phyloP scores from a whole-genome alignment of 495 filamentous ascomycete species.

The Cenococcum geophilum region DNA sequence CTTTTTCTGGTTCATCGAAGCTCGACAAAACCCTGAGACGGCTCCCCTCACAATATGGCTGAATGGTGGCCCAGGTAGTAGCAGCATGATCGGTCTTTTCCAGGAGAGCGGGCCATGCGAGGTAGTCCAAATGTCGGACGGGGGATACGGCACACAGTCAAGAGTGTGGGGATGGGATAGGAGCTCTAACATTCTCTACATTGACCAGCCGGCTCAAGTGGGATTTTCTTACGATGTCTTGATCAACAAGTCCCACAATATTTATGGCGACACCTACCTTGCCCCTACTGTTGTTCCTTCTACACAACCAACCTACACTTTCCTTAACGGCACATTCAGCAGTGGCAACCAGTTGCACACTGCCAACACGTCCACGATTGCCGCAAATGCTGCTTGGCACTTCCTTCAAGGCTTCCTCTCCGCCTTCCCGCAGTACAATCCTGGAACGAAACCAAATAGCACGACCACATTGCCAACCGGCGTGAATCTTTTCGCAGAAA shows the following conservation, averaged over 20 bases:
- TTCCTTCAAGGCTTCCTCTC: slow-evolving; percentile 62
- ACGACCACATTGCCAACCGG: slow-evolving; percentile 39
- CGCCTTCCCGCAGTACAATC: slow-evolving; percentile 62
- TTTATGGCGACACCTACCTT: slow-evolving; percentile 29
- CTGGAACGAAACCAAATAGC: slow-evolving; percentile 41
- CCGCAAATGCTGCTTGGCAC: slow-evolving; percentile 61
- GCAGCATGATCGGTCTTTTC: slow-evolving; percentile 38
- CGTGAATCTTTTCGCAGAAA: slow-evolving; percentile 44
- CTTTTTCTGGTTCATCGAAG: slow-evolving; percentile 45
- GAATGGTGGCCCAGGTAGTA: slow-evolving; percentile 54
- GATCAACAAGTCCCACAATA: slow-evolving; percentile 38
- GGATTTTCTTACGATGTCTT: slow-evolving; percentile 43
- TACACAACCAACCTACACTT: slow-evolving; percentile 40
- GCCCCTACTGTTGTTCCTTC: slow-evolving; percentile 24
- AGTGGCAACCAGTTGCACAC: slow-evolving; percentile 48
- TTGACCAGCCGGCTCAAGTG: slow-evolving; percentile 41
- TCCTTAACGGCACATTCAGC: slow-evolving; percentile 61
- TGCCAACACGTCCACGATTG: slow-evolving; percentile 59
- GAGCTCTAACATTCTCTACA: slow-evolving; percentile 40
- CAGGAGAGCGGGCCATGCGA: slow-evolving; percentile 38
- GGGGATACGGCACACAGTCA: slow-evolving; percentile 36
- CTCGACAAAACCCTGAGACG: slow-evolving; percentile 36
- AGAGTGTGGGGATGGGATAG: slow-evolving; percentile 40
- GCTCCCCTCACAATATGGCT: slow-evolving; percentile 49
- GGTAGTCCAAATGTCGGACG: slow-evolving; percentile 36